Conservation (phyloP, 352 stramenopile genomes). For the Globisporangium emineosum region DNA sequence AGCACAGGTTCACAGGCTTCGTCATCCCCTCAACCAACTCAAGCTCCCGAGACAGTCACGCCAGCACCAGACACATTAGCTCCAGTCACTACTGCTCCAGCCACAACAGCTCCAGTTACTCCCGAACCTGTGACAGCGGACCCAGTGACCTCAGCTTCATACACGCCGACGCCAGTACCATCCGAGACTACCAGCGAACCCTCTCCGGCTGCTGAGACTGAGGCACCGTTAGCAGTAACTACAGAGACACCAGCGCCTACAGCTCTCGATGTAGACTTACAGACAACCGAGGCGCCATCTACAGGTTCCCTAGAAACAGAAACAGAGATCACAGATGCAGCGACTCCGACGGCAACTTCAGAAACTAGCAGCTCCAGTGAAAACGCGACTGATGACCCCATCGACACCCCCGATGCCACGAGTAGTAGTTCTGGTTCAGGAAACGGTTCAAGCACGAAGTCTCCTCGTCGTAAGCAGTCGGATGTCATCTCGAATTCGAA, state of each 20-base stretch:
- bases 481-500: conserved; percentile 10
- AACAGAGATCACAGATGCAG: conserved; percentile 2
- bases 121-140: background rate
- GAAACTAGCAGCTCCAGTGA: conserved; percentile 1
- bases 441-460: background rate
- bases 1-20: background rate
- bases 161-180: background rate
- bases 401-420: background rate
- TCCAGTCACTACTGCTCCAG: background rate
- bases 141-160: background rate
- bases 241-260: background rate
- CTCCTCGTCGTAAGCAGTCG: background rate
- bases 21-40: background rate
- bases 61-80: background rate
- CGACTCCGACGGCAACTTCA: background rate
- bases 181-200: background rate
- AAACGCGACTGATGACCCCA: background rate
- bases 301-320: background rate
- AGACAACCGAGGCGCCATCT: conserved; percentile 4
- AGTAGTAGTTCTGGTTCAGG: background rate
- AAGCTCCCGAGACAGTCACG: background rate
- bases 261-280: background rate
- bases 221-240: background rate
- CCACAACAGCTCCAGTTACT: background rate
- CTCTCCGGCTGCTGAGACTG: conserved; percentile 1